Conservation (phyloP, 148 eudicot species). For the Bassia scoparia region DNA sequence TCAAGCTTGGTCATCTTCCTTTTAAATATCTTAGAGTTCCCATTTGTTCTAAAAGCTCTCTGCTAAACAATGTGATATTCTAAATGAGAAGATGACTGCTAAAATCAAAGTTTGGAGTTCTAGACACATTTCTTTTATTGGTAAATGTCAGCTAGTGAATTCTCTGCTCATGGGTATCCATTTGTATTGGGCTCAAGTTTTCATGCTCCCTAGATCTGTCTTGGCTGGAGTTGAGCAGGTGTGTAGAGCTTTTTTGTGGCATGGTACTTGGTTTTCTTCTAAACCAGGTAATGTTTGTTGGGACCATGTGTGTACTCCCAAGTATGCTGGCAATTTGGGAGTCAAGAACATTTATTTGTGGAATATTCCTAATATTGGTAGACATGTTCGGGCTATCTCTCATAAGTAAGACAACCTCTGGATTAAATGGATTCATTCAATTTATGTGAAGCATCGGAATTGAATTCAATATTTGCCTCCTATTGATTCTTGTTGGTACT, state of each 20-base stretch:
- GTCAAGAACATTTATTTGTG: neutral
- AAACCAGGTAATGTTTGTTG: neutral
- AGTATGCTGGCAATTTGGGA: neutral
- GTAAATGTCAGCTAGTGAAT: neutral
- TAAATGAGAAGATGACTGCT: neutral
- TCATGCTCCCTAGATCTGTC: neutral
- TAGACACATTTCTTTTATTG: neutral
- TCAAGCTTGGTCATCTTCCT: neutral
- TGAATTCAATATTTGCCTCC: neutral
- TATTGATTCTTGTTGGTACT: too few species aligned
- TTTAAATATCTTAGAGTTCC: neutral
- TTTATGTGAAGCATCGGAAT: neutral
- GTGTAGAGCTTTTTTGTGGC: neutral
- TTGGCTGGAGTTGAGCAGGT: neutral
- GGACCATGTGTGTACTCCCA: neutral
- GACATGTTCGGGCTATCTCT: neutral
- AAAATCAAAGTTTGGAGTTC: neutral
- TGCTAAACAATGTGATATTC: neutral
- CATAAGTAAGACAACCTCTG: neutral
- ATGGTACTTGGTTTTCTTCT: neutral
- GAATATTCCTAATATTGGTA: neutral
- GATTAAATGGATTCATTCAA: neutral
- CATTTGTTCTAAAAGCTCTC: neutral
- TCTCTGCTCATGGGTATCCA: neutral
- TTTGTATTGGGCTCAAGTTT: neutral